phyloP scores from a whole-genome alignment of 345 rosid genomes.

The Gynandropsis gynandra region DNA sequence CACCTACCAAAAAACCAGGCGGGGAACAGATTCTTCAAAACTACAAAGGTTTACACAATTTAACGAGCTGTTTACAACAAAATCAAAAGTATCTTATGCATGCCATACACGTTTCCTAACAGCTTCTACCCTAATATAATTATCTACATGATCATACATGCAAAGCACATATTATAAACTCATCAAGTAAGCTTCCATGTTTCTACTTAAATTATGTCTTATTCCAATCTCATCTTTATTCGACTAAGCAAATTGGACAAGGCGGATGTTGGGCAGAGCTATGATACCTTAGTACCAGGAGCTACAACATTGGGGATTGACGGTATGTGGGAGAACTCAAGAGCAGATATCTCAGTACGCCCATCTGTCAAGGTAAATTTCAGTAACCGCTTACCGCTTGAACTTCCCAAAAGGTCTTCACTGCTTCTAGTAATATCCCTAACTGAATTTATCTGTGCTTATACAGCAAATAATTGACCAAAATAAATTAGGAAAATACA shows the following conservation, averaged over 20 bases:
- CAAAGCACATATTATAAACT: neutral
- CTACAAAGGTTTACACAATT: neutral
- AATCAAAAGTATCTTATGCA: slow-evolving; percentile 1
- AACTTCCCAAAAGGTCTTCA: slow-evolving; percentile 43
- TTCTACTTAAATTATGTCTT: neutral
- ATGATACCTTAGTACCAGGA: slow-evolving; percentile 82
- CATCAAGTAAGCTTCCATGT: neutral
- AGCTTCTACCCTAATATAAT: neutral
- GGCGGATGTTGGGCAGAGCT: neutral
- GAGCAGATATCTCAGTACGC: slow-evolving; percentile 52
- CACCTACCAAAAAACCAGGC: slow-evolving; percentile 40
- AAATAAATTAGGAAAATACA: neutral
- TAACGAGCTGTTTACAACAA: neutral
- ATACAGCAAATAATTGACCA: slow-evolving; percentile 5
- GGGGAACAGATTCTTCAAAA: neutral
- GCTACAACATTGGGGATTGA: slow-evolving; percentile 47
- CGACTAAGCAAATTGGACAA: neutral
- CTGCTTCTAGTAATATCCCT: slow-evolving; percentile 69
- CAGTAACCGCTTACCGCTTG: slow-evolving; percentile 48
- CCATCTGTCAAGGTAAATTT: slow-evolving; percentile 69
- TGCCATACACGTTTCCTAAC: neutral
- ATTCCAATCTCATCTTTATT: neutral
- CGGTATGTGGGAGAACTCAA: slow-evolving; percentile 59
- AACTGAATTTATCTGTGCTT: slow-evolving; percentile 49
- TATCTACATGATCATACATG: neutral